Percentiles rank a stretch among this genome's conserved stretches.
These are phyloP conservation scores for Spizellomyces sp. DNA, from an alignment of 192 early-diverging fungal species.

Conservation along the genomic window DNA sequence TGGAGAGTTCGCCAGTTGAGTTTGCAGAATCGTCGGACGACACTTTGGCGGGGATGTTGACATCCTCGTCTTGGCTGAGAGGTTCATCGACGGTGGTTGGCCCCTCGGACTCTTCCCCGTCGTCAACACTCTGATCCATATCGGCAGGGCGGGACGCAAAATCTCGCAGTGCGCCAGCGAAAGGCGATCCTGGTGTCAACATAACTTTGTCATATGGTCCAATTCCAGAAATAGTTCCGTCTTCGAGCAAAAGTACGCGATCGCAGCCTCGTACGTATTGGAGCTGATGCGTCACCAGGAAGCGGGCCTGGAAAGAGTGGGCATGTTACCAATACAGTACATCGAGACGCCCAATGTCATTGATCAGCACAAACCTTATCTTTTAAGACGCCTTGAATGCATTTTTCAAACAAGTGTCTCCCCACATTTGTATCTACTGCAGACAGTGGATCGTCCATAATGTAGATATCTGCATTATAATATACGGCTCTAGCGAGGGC, in stretches of 20 bases:
- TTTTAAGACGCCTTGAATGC: conserved; percentile 40
- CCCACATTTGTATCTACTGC: conserved; percentile 55
- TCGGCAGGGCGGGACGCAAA: conserved; percentile 27
- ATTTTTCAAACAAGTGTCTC: conserved; percentile 45
- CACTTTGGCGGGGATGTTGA: background rate
- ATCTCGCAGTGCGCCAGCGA: conserved; percentile 34
- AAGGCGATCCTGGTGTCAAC: conserved; percentile 9
- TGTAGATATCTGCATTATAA: conserved; percentile 42
- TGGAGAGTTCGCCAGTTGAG: conserved; percentile 6
- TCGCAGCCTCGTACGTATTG: conserved; percentile 46
- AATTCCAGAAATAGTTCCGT: conserved; percentile 26
- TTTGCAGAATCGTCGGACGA: background rate
- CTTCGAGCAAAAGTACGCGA: conserved; percentile 42
- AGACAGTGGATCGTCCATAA: conserved; percentile 54
- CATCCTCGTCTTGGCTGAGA: background rate
- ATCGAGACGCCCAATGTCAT: too few relatives aligned
- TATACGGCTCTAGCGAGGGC: conserved; percentile 52
- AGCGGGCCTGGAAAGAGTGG: conserved; percentile 21
- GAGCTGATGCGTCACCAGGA: conserved; percentile 54
- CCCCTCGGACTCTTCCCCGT: conserved; percentile 23
- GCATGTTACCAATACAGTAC: too few relatives aligned
- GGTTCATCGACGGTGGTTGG: background rate
- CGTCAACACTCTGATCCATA: conserved; percentile 19
- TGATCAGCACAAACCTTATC: conserved; percentile 1
- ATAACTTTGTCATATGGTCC: conserved; percentile 37